Evolutionary conservation across 257 asterid genomes (phyloP).

Genomic region (Solanum sejunctum): DNA sequence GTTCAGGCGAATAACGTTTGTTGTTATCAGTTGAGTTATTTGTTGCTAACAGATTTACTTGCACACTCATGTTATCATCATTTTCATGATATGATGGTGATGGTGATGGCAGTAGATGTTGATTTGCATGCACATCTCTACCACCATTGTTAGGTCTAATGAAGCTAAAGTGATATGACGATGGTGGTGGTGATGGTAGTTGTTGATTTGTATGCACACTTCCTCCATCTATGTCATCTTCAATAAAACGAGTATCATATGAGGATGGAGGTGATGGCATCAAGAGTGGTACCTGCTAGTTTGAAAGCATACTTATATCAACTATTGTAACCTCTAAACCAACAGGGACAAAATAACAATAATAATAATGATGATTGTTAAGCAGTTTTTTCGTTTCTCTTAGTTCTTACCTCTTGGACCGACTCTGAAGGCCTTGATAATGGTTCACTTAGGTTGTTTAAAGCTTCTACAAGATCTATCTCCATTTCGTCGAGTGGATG

Average conservation of each 20-base stretch:
- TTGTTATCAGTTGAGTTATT: background rate
- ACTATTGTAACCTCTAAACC: background rate
- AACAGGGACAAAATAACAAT: no score
- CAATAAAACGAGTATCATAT: background rate
- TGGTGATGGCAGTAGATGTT: background rate
- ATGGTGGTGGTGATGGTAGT: background rate
- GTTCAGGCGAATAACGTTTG: background rate
- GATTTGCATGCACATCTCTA: background rate
- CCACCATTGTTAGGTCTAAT: background rate
- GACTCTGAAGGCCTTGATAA: background rate
- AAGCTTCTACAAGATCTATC: background rate
- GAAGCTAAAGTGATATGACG: background rate
- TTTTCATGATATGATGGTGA: background rate
- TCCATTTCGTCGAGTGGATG: background rate
- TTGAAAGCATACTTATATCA: background rate
- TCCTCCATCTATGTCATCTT: background rate
- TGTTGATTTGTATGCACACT: background rate
- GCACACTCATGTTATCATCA: background rate
- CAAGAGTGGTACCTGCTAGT: background rate
- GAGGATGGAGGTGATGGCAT: background rate
- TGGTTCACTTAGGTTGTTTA: background rate
- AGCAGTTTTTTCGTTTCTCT: background rate
- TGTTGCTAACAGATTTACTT: background rate
- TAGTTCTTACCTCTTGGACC: background rate
- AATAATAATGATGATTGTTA: background rate